Percentiles rank a stretch among this genome's conserved stretches.
These are phyloP conservation scores for Pouteria glomerata DNA, from an alignment of 148 eudicot genomes.

Conservation along the genomic window DNA sequence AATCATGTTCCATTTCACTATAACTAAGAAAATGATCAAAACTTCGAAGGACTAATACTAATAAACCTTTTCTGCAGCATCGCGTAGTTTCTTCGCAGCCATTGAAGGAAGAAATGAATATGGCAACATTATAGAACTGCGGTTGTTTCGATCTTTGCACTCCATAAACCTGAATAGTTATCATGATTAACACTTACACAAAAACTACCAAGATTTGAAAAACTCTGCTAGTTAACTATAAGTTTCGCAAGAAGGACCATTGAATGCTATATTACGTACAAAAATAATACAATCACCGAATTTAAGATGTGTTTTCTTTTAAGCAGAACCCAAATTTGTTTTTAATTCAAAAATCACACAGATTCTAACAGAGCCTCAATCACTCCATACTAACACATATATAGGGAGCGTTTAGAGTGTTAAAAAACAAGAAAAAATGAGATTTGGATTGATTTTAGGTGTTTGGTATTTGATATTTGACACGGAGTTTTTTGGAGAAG, in stretches of 20 bases:
- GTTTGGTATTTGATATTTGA: too few species aligned
- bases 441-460: too few species aligned
- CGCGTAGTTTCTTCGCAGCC: constrained; percentile 84
- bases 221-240: neutral
- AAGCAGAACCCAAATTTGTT: neutral
- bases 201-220: constrained; percentile 9
- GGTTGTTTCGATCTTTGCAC: constrained; percentile 90
- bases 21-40: too few species aligned
- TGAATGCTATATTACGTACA: neutral
- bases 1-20: too few species aligned
- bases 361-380: too few species aligned
- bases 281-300: neutral
- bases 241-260: neutral
- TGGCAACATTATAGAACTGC: constrained; percentile 59
- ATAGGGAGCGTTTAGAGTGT: too few species aligned
- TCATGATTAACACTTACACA: constrained; percentile 22
- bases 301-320: neutral
- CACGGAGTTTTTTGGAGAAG: too few species aligned
- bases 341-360: too few species aligned
- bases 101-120: constrained; percentile 86
- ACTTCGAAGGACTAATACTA: too few species aligned
- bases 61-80: constrained; percentile 82
- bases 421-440: too few species aligned
- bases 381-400: too few species aligned
- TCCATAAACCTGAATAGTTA: constrained; percentile 77